phyloP scores from a whole-genome alignment of 257 asterid genomes.

The Echites panduratus region DNA sequence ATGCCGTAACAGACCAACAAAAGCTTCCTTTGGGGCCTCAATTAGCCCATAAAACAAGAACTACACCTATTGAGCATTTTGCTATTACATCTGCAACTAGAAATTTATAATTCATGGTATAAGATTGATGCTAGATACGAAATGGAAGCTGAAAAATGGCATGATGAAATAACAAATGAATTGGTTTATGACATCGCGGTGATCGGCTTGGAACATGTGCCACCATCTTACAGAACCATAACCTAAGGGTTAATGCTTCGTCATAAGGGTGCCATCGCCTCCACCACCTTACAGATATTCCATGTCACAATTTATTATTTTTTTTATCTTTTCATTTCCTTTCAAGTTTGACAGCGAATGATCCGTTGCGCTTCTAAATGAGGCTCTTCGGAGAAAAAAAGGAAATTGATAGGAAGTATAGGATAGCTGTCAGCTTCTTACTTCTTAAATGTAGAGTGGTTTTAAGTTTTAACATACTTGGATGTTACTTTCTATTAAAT shows the following conservation, averaged over 20 bases:
- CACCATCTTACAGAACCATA: conserved; percentile 63
- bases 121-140: conserved; percentile 49
- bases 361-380: too few species aligned
- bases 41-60: conserved; percentile 49
- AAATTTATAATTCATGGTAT: conserved; percentile 55
- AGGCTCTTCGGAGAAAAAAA: too few species aligned
- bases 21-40: conserved; percentile 26
- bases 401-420: too few species aligned
- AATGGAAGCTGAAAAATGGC: conserved; percentile 67
- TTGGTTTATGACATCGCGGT: conserved; percentile 68
- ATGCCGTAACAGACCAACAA: conserved; percentile 58
- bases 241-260: conserved; percentile 53
- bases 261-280: conserved; percentile 51
- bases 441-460: too few species aligned
- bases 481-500: too few species aligned
- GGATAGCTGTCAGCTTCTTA: too few species aligned
- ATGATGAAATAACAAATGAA: conserved; percentile 59
- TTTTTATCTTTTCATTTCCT: too few species aligned
- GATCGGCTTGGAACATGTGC: conserved; percentile 61
- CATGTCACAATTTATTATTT: conserved; percentile 48
- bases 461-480: too few species aligned
- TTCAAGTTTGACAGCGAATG: too few species aligned
- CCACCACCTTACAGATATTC: conserved; percentile 54
- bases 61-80: conserved; percentile 27
- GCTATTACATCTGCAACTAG: conserved; percentile 53